phyloP scores from a whole-genome alignment of 2,329 filamentous ascomycete genomes.

The Beauveria sp. region DNA sequence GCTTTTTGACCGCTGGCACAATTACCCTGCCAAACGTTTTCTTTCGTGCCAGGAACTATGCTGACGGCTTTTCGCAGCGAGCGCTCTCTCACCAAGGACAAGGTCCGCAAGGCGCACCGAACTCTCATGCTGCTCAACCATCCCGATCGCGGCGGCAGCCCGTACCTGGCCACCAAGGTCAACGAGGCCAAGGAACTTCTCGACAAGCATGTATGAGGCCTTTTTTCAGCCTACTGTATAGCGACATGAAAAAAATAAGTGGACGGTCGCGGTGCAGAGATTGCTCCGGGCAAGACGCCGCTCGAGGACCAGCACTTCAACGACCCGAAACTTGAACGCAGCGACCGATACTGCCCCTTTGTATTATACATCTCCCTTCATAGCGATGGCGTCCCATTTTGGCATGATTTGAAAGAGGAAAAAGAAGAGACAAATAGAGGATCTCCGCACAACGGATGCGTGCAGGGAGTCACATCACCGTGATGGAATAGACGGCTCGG shows the following conservation, averaged over 20 bases:
- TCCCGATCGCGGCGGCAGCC: slow-evolving; percentile 92
- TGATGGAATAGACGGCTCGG: neutral
- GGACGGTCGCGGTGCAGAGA: neutral
- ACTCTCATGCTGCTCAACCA: slow-evolving; percentile 97
- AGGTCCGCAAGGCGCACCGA: slow-evolving; percentile 90
- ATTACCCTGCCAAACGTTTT: no score
- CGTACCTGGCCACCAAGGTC: slow-evolving; percentile 93
- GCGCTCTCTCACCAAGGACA: slow-evolving; percentile 79
- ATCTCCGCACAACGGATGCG: neutral
- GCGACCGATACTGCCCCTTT: slow-evolving; percentile 12
- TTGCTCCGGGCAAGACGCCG: neutral
- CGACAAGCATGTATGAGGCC: slow-evolving; percentile 55
- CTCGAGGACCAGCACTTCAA: neutral
- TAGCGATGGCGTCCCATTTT: slow-evolving; percentile 38
- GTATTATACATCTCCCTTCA: slow-evolving; percentile 32
- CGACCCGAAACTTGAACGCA: neutral
- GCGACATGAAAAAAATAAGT: neutral
- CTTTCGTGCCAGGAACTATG: neutral
- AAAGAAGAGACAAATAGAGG: neutral
- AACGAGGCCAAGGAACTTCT: slow-evolving; percentile 97
- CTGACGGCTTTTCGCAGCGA: slow-evolving; percentile 51
- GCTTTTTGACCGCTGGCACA: slow-evolving; percentile 13
- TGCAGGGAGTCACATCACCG: neutral
- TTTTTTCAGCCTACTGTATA: neutral
- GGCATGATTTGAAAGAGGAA: slow-evolving; percentile 22